A percentile compares a stretch with the other conserved stretches of the same genome.
These are phyloP conservation scores for Pseudisothecium myosuroides DNA, from an alignment of 225 moss, liverwort and hornwort genomes.

Conservation along the genomic window DNA sequence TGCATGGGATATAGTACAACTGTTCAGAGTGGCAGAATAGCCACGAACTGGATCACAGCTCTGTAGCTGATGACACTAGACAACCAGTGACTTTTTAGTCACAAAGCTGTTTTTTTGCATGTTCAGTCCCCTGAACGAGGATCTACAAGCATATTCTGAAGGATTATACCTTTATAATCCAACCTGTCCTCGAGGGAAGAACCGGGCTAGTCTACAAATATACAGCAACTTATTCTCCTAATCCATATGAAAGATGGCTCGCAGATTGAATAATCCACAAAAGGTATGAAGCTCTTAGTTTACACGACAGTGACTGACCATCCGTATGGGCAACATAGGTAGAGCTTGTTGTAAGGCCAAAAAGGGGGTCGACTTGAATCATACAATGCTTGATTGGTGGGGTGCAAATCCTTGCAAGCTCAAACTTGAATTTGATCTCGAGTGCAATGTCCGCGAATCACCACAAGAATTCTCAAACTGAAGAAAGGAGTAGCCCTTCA, in stretches of 20 bases:
- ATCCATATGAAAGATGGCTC: constrained; percentile 8
- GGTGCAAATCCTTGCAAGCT: constrained; percentile 35
- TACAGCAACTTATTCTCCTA: constrained; percentile 19
- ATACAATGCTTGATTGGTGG: constrained; percentile 27
- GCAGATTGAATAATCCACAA: not conserved
- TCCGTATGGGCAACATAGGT: not conserved
- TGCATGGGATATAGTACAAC: constrained; percentile 20
- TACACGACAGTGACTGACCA: constrained; percentile 13
- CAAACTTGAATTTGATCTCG: constrained; percentile 28
- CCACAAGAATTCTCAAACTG: constrained; percentile 25
- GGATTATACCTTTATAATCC: not conserved
- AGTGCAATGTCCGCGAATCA: constrained; percentile 30
- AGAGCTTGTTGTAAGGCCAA: constrained; percentile 6
- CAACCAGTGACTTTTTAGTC: not conserved
- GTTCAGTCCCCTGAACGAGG: constrained; percentile 1
- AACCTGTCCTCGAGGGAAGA: not conserved
- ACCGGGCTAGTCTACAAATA: constrained; percentile 20
- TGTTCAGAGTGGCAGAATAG: constrained; percentile 13
- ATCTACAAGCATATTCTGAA: not conserved
- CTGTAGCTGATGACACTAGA: not conserved
- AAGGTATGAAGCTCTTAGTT: constrained; percentile 18
- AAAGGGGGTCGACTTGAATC: constrained; percentile 8
- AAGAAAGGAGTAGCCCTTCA: constrained; percentile 28
- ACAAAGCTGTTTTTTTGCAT: not conserved
- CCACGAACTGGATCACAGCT: constrained; percentile 20